Base-by-base conservation (phyloP, 345 rosid genomes). In the Euphorbia lathyris region DNA sequence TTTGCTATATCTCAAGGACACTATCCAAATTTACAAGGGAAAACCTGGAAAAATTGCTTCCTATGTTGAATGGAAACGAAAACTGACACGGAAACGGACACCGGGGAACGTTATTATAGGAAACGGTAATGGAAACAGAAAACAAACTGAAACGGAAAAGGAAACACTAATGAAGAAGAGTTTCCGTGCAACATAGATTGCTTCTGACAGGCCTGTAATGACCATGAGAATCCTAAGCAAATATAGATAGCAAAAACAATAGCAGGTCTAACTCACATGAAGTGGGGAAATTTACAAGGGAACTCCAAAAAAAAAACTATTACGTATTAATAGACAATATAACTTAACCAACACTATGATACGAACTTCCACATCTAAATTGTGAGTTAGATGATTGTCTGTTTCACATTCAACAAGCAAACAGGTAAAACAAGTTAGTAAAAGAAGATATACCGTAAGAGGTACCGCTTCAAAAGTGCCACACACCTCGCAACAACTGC, bases 401-500 rank as follows among this genome's bases (percentile, higher is more conserved):
- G 26, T 48, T 29, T 40, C n/a, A 56, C 48, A 57, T 42, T 55
- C 53, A 70, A 77, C 63, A 74, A 70, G 66, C 38, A 65, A 45
- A 66, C 14, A 69, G 60, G 51, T 40, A 72, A 77, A 55, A 74
- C 52, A 73, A 43, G 72, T 72, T 43, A 36, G 53, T 50, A 26
- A 25, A 69, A 71, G 63, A 73, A 70, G 67, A 20, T 83, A 62
- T 84, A 90, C 99, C 94, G 81, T 78, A 95, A 75, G 73, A 95
- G 90, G 80, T 89, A 83, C 14, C 97, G 88, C 84, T 95, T 95
- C 82, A 95, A 78, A 78, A 92, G 86, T 64, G 92, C 85, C 84
- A 95, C 97, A 69, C 99, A 95, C 77, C 96, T 90, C 63, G 90
- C 92, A 73, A 95, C 98, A 60, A 92, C 97, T 53, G 96, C 97